Evolutionary conservation across 345 rosid genomes (phyloP).

Genomic region (Sisymbrium altissimum): DNA sequence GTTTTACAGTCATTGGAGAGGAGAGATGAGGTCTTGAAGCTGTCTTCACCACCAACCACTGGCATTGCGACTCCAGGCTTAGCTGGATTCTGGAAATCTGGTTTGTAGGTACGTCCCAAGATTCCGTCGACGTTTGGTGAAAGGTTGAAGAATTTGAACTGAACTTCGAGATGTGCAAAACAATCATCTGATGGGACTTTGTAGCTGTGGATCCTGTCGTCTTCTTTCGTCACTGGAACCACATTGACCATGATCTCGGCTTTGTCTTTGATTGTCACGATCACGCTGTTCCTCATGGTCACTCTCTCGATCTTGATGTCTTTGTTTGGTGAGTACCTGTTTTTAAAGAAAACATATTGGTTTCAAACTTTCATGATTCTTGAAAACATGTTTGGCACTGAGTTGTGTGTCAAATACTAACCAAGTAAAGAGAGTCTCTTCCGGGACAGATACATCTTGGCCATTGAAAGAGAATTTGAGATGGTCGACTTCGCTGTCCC

Average conservation of each 20-base stretch:
- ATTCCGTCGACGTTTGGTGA: conserved; percentile 64
- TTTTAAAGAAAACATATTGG: neutral
- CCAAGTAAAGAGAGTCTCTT: conserved; percentile 55
- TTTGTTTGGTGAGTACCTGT: conserved; percentile 39
- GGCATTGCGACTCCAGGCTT: conserved; percentile 69
- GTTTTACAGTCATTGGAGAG: conserved; percentile 41
- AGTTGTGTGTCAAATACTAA: conserved; percentile 18
- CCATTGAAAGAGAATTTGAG: conserved; percentile 53
- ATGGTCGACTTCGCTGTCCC: conserved; percentile 56
- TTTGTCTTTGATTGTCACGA: conserved; percentile 40
- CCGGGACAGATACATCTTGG: conserved; percentile 42
- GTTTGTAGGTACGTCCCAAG: conserved; percentile 61
- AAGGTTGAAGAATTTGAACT: conserved; percentile 53
- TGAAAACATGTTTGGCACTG: neutral
- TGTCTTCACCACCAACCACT: conserved; percentile 53
- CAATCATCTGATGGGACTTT: conserved; percentile 55
- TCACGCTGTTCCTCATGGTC: conserved; percentile 48
- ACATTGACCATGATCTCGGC: conserved; percentile 58
- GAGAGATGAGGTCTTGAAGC: conserved; percentile 51
- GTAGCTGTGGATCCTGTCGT: conserved; percentile 55
- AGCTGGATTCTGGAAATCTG: conserved; percentile 62
- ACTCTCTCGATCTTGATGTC: conserved; percentile 56
- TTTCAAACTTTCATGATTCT: conserved; percentile 1
- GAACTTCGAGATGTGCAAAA: conserved; percentile 66
- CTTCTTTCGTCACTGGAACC: conserved; percentile 71